Conservation (phyloP, 169 alveolate species). For the Plasmodium vinckei region DNA sequence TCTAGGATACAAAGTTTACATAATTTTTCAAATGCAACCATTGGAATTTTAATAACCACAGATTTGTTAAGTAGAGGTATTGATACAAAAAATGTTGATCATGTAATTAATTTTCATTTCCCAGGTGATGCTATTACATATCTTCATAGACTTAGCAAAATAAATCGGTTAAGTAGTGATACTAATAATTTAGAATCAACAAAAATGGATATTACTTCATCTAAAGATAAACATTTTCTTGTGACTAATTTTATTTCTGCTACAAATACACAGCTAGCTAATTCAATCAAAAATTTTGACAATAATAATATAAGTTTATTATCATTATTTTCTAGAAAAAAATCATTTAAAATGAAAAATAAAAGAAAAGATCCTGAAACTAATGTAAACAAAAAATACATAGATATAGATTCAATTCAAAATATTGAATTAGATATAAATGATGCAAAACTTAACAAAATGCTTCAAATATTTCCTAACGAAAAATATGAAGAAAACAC, state of each 20-base stretch:
- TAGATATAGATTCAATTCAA: constrained; percentile 11
- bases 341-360: constrained; percentile 71
- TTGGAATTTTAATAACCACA: constrained; percentile 79
- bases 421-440: constrained; percentile 16
- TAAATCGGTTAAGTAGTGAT: constrained; percentile 21
- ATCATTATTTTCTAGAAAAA: constrained; percentile 66
- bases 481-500: too few relatives aligned
- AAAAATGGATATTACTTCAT: neutral
- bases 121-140: constrained; percentile 81
- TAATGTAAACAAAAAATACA: constrained; percentile 22
- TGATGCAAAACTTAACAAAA: constrained; percentile 2
- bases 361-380: constrained; percentile 21
- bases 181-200: neutral
- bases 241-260: constrained; percentile 57
- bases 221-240: neutral
- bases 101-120: constrained; percentile 82
- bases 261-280: constrained; percentile 40
- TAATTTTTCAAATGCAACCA: constrained; percentile 33
- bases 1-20: constrained; percentile 82
- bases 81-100: constrained; percentile 77
- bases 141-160: constrained; percentile 78
- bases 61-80: constrained; percentile 84
- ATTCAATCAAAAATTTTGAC: constrained; percentile 16
- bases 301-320: constrained; percentile 37
- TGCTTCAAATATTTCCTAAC: neutral